phyloP scores from a whole-genome alignment of 495 filamentous ascomycete species.

The Aspergillus egyptiacus region DNA sequence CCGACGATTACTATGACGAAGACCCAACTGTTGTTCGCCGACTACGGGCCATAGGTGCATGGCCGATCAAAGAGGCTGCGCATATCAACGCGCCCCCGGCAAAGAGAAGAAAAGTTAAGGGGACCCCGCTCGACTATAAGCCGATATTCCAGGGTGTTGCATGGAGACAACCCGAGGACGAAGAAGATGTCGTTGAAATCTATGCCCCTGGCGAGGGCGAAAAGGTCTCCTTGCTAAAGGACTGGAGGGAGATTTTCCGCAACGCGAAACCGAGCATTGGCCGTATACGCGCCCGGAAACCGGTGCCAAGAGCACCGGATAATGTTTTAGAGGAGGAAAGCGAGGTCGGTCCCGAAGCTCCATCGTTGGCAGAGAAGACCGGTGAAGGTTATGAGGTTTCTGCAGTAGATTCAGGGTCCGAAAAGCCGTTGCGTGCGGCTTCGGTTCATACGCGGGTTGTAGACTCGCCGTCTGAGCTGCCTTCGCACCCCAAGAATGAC shows the following conservation, averaged over 20 bases:
- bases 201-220: slow-evolving; percentile 36
- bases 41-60: slow-evolving; percentile 15
- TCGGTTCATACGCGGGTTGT: slow-evolving; percentile 5
- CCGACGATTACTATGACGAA: slow-evolving; percentile 48
- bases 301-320: background rate
- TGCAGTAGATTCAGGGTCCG: background rate
- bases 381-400: background rate
- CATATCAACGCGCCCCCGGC: background rate
- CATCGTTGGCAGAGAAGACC: slow-evolving; percentile 1
- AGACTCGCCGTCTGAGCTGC: slow-evolving; percentile 3
- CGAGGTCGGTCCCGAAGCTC: background rate
- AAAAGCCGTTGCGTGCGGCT: background rate
- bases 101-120: slow-evolving; percentile 8
- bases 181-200: slow-evolving; percentile 25
- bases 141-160: slow-evolving; percentile 36
- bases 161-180: slow-evolving; percentile 31
- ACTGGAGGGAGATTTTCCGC: slow-evolving; percentile 50
- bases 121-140: slow-evolving; percentile 14
- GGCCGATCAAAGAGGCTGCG: slow-evolving; percentile 2
- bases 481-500: slow-evolving; percentile 8
- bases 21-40: slow-evolving; percentile 30
- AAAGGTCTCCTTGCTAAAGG: slow-evolving; percentile 42
- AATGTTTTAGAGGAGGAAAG: background rate
- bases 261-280: slow-evolving; percentile 30
- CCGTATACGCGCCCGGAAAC: slow-evolving; percentile 20